Conservation (phyloP, 106 monocot species). For the Acorus calamus region DNA sequence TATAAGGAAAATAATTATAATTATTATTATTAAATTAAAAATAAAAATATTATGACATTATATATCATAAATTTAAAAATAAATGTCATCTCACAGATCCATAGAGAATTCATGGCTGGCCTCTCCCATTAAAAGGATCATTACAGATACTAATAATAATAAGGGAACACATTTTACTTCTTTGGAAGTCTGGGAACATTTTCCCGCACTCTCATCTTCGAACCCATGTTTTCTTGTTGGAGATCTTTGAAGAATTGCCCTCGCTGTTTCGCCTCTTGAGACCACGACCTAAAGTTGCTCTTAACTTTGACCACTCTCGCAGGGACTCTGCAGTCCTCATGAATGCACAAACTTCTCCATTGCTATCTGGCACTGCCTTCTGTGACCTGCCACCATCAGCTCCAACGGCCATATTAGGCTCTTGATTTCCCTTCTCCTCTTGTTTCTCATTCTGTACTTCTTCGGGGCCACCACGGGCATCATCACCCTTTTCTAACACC, state of each 20-base stretch:
- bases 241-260: slow-evolving; percentile 9
- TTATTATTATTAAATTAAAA: too few species aligned
- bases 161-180: too few species aligned
- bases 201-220: too few species aligned
- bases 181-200: too few species aligned
- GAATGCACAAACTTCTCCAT: slow-evolving; percentile 57
- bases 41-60: too few species aligned
- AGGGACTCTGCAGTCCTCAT: slow-evolving; percentile 73
- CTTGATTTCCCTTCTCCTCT: slow-evolving; percentile 6
- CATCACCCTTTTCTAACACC: not conserved
- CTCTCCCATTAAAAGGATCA: too few species aligned
- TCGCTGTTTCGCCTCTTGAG: slow-evolving; percentile 40
- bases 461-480: not conserved
- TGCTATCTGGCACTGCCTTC: slow-evolving; percentile 1
- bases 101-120: too few species aligned
- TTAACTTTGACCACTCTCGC: slow-evolving; percentile 67
- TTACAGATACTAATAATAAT: too few species aligned
- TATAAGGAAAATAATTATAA: too few species aligned
- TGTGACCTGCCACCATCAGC: not conserved
- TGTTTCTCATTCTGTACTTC: not conserved
- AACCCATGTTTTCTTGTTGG: too few species aligned
- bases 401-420: slow-evolving; percentile 10
- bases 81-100: too few species aligned
- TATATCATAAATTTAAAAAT: too few species aligned
- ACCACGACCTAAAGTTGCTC: slow-evolving; percentile 35